Evolutionary conservation across 108 stramenopile genomes (phyloP), one percentile per base, ranked within the genome.

Genomic region (Cyclotella kingstonii): DNA sequence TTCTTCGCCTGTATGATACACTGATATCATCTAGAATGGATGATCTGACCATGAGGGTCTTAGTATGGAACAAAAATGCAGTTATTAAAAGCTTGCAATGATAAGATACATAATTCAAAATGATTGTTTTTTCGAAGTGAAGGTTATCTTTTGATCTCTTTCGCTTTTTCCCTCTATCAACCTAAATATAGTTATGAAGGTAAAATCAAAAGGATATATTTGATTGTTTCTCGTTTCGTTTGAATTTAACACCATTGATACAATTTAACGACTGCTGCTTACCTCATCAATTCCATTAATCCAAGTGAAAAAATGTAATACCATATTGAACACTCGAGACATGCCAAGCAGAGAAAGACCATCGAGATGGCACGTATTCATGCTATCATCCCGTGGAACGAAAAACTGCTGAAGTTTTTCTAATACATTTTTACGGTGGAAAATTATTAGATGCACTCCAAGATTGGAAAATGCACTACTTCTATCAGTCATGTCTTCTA

Each of bases 61-160:
- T 35, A 0, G 63, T 57, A 22, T 63, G 31, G 9, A 23, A 29
- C n/a, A 63, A 59, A 46, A 65, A 60, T 45, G 57, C 51, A 50
- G 63, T 43, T 21, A 73, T 30, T 15, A 73, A 38, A 19, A 73
- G 50, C 33, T 60, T 73, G 63, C 60, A 65, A 34, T 60, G 58
- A 7, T 30, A 30, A 17, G 49, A 54, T 21, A 73, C 35, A 53
- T 44, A 68, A 31, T 9, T 25, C 14, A 49, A 5, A 8, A 68
- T 41, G 36, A 40, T 54, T 18, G 18, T 33, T 36, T 35, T 53
- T 9, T 19, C 33, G 18, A 18, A 7, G 17, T 25, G 19, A 36
- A 3, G 19, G 15, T 19, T 22, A 8, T 22, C 2, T 2, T 46
- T 1, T 5, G 17, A 35, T 4, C 1, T 21, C 5, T 27, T 55